Evolutionary conservation across 1,139 yeast species (phyloP).

Genomic region (Yamadazyma pseudoaaseri): DNA sequence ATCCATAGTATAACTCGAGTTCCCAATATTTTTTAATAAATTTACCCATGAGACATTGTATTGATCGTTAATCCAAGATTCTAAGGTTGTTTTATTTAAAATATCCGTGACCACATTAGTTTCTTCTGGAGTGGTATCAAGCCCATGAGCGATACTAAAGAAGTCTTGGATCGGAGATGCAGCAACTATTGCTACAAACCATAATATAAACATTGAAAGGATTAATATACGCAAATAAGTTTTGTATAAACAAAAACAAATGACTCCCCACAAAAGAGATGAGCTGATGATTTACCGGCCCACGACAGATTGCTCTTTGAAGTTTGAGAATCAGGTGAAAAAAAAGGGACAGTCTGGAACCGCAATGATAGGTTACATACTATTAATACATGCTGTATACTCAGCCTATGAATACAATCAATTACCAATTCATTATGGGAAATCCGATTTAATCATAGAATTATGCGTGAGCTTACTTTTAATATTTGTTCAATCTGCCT

Average conservation of each 20-base stretch:
- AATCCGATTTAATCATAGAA: conserved; percentile 41
- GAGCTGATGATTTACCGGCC: conserved; percentile 1
- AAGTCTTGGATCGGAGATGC: conserved; percentile 2
- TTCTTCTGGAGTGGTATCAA: not conserved
- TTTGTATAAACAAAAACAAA: conserved; percentile 5
- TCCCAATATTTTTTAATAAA: conserved; percentile 63
- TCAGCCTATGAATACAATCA: conserved; percentile 53
- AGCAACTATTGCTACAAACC: conserved; percentile 2
- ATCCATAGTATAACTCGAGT: conserved; percentile 12
- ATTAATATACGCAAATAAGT: not conserved
- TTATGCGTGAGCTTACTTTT: conserved; percentile 38
- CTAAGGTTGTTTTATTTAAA: conserved; percentile 34
- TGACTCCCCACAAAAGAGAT: conserved; percentile 7
- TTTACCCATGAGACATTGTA: conserved; percentile 48
- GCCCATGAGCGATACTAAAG: not conserved
- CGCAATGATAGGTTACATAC: conserved; percentile 26
- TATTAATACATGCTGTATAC: conserved; percentile 48
- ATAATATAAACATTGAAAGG: not conserved
- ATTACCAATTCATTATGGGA: conserved; percentile 19
- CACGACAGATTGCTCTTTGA: not conserved
- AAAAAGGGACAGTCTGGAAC: not conserved
- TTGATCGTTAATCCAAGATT: conserved; percentile 58
- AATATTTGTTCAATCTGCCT: conserved; percentile 35
- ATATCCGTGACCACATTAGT: not conserved
- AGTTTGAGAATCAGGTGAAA: no score